Base-by-base conservation (phyloP, 169 alveolate species). In the Cryptosporidium ryanae region DNA sequence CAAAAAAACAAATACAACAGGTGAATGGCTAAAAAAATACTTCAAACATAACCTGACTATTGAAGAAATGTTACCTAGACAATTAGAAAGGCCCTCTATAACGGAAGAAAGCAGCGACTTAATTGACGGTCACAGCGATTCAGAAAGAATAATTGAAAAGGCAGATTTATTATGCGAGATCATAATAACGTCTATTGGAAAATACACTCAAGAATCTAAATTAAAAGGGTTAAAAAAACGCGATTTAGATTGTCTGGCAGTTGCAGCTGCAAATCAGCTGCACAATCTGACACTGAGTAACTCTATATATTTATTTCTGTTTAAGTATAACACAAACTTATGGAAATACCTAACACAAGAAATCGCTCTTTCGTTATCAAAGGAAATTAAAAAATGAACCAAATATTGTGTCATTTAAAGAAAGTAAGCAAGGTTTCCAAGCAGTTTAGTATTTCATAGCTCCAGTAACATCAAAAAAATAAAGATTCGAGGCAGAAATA, bases 1-100 rank as follows among this genome's bases (percentile, higher is more conserved):
- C 48, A 68, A 68, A 38, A 55, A 61, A 13, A 12, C 43, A 31
- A 46, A 76, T 23, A 55, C 71, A 17, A 76, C 87, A 17, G 4
- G 10, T 61, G 38, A 55, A 23, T 76, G 87, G 87, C 38, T 76
- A 55, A 61, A 55, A 48, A 67, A 31, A n/a, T 13, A 61, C 23
- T 55, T 76, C 38, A 61, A 38, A n/a, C n/a, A 32, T 1, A 31
- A 61, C 17, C 12, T 43, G 2, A 34, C 46, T 15, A 76, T 55
- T 27, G 63, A 59, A 5, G 87, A 61, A 15, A 76, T 76, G 87
- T 15, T 76, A n/a, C 87, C 87, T n/a, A 44, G 23, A 48, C 71
- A 76, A 27, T 46, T 76, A 25, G 68, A 76, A 17, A 59, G 87
- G 17, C 66, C 87, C 70, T 3, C 38, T 2, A 59, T 59, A 23